Evolutionary conservation across 352 stramenopile genomes (phyloP), one percentile per base, ranked within the genome.

Genomic region (Salisapilia sapeloensis): DNA sequence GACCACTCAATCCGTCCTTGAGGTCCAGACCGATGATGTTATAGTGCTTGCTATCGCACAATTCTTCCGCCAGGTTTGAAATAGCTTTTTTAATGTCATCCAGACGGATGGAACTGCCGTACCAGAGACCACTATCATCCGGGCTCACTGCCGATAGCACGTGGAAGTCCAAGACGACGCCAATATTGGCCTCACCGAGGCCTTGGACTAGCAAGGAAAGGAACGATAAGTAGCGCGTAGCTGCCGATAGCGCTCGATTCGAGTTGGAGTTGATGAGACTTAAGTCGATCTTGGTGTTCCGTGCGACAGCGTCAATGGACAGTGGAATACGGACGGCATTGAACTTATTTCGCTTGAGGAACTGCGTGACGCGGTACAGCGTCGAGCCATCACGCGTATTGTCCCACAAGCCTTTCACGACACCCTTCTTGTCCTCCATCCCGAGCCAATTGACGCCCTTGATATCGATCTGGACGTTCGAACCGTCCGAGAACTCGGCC

Each of bases 371-470:
- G 10, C 66, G 72, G 50, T 89, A 89, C 30, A 90, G 30, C 28
- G 74, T 79, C 22, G 71, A 69, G 28, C 74, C 74, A 21, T 84
- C 63, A 29, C 72, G 58, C n/a, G 60, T 59, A 51, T 66, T 77
- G 41, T 90, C 74, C 74, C 74, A 90, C 2, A 90, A 46, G 2
- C 74, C 74, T 37, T 77, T 77, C 21, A 63, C 62, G 15, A 86
- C 60, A 30, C 65, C 64, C 28, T 74, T 65, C 22, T 32, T 55
- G 51, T 72, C 56, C 48, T 90, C 44, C 67, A 86, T 82, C 29
- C 74, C 74, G 23, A 80, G 59, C 74, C 74, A 90, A 54, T 84
- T 90, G 31, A 86, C 50, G 30, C 74, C 74, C 49, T 90, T 90
- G 40, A 90, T 76, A 39, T 81, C 61, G 13, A 90, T 49, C 43